Evolutionary conservation across 768 basidiomycete species (phyloP), one percentile per base, ranked within the genome.

Genomic region (Lactifluus piperatus): DNA sequence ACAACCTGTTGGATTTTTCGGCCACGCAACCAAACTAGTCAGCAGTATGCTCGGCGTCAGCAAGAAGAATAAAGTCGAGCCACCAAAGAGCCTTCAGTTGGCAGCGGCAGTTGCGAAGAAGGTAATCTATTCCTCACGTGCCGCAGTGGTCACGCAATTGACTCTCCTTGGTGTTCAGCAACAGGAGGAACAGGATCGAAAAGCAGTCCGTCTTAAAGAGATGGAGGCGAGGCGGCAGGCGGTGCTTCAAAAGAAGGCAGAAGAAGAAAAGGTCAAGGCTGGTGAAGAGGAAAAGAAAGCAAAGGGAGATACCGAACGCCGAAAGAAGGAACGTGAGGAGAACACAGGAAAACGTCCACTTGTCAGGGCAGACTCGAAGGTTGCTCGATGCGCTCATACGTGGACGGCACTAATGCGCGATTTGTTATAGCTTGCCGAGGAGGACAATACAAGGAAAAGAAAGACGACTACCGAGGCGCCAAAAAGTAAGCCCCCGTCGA

Each of bases 31-130:
- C 18, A 88, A 83, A 64, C 73, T 88, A 16, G 74, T 89, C 46
- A 83, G 74, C 63, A 87, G 75, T 60, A 81, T 88, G 57, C 74
- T 90, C 54, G 83, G 87, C 7, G 64, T 64, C 34, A 75, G 77
- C 60, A 91, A 88, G 75, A 91, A 89, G 68, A 76, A 69, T 44
- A 87, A 87, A 65, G 76, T 82, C 8, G 86, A 90, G 67, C 69
- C 63, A 2, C 81, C 91, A 43, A 93, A 91, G 75, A 89, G 85
- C 49, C 69, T 93, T 30, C 88, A 91, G 67, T 78, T 85, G 60
- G 91, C 93, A 16, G 88, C 90, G 0, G 81, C 80, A 18, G 89
- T 83, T 2, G 91, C 91, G 3, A 94, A 91, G 76, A 95, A 87
- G 85, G 94, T 93, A 18, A n/a, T 75, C 67, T 10, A 29, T 34